Evolutionary conservation across 75 land plant species (phyloP), one percentile per base, ranked within the genome.

Genomic region (Pseudotsuga menziesii): DNA sequence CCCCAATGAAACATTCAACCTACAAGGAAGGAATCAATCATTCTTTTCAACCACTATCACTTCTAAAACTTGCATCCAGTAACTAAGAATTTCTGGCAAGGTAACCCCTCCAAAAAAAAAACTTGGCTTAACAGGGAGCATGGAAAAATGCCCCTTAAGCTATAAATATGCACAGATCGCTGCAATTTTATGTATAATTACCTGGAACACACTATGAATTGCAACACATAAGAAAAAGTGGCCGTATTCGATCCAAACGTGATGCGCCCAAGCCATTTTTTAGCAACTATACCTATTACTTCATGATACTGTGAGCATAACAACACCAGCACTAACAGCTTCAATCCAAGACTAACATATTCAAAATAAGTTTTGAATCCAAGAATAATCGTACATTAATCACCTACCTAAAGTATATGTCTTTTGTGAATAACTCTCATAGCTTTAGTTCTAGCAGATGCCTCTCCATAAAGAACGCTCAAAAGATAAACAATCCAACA

Each of bases 401-500:
- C 14, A 61, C 41, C 35, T 67, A 84, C 86, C 84, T 88, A 85
- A 32, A 61, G 57, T 27, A 75, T 80, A 44, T 80, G 78, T 15
- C 77, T 59, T 39, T 74, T 56, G 35, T 80, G 81, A 36, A 73
- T 12, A 11, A 57, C 44, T 35, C 81, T 69, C 35, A 16, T 56
- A 9, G 20, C 16, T 54, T 25, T 81, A 81, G 52, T 81, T 80
- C 78, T 79, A 77, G 67, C 57, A 72, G 29, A 83, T 22, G 66
- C 77, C 69, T 86, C 88, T 0, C 76, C 29, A 66, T 89, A 86
- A 56, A 89, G 77, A 2, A 77, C 78, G 77, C 85, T 82, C 56
- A 89, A 62, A 4, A 86, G 75, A 27, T 83, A 89, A 0, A 80
- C 83, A 8, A 88, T 86, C 88, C 88, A 89, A 75, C 88, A 83